Percentiles rank a stretch among this genome's conserved stretches.
Evolutionary conservation across 2,329 filamentous ascomycete genomes (phyloP).

Genomic region (Neocucurbitaria cava): DNA sequence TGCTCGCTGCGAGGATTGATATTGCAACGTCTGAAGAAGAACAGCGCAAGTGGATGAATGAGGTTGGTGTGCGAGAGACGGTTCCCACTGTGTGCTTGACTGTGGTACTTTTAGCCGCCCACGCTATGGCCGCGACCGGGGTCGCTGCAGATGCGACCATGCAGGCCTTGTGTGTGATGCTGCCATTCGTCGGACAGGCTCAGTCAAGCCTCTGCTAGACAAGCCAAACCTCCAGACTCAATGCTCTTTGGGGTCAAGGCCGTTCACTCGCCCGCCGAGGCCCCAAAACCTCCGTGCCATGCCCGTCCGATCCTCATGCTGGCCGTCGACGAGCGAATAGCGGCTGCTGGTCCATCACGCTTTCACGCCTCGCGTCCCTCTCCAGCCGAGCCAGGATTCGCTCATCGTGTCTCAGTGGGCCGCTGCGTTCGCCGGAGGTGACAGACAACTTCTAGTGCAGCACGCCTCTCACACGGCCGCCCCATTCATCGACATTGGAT

Average conservation of each 20-base stretch:
- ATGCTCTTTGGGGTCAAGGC: slow-evolving; percentile 9
- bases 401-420: slow-evolving; percentile 5
- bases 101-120: slow-evolving; percentile 13
- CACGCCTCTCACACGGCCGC: slow-evolving; percentile 7
- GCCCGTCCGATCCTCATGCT: slow-evolving; percentile 23
- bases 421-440: slow-evolving; percentile 21
- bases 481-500: slow-evolving; percentile 25
- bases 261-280: not conserved
- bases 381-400: slow-evolving; percentile 14
- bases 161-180: slow-evolving; percentile 14
- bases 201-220: slow-evolving; percentile 25
- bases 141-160: slow-evolving; percentile 15
- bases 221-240: slow-evolving; percentile 17
- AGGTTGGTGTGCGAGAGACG: not conserved
- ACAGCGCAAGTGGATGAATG: not conserved
- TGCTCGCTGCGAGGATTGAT: not conserved
- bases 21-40: not conserved
- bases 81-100: not conserved
- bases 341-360: slow-evolving; percentile 14
- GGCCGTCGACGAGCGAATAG: slow-evolving; percentile 24
- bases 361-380: slow-evolving; percentile 12
- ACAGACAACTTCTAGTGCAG: slow-evolving; percentile 18
- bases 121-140: slow-evolving; percentile 11
- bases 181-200: slow-evolving; percentile 24
- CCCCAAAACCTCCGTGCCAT: slow-evolving; percentile 3